Evolutionary conservation across 768 basidiomycete genomes (phyloP), one percentile per base, ranked within the genome.

Genomic region (Ramaria sp.): DNA sequence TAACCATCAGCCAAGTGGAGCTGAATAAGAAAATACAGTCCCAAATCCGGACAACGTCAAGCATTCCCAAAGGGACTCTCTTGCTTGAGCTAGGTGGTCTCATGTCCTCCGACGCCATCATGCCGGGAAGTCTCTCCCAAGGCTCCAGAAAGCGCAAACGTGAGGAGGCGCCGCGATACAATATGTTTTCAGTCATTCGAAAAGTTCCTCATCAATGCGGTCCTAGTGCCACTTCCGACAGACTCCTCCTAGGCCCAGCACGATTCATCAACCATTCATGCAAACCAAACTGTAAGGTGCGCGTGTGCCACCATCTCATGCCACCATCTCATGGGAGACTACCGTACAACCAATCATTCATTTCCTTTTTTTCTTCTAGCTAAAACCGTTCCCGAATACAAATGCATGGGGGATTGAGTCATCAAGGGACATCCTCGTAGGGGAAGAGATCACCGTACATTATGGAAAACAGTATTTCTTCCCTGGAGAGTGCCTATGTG

Each of bases 401-500:
- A 25, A 3, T 15, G 47, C 47, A 7, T 48, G 47, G 6, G 28
- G 47, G 13, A 27, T 48, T 24, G 47, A 48, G 15, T 3, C 47
- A 7, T 30, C 15, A 5, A 24, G 28, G 15, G 47, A 48, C n/a
- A 24, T 48, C 20, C 3, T 6, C 4, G 24, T 9, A n/a, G 47
- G 47, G 12, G 47, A 48, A n/a, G 47, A 48, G 15, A 24, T 48
- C 15, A 48, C 47, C 6, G 28, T 48, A 2, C 3, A n/a, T 6
- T 48, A 48, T 16, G 47, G 47, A 1, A 15, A 48, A 9, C 3
- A 2, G 16, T 48, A 48, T 30, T 48, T 48, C 28, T n/a, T 1
- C 10, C 24, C 20, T 2, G 47, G 47, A n/a, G 47, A 48, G 15
- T 48, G 47, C n/a, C 20, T 24, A 8, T 48, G 47, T 42, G 64